phyloP scores from a whole-genome alignment of 176 grass and related monocot genomes.

The Oryza longistaminata region DNA sequence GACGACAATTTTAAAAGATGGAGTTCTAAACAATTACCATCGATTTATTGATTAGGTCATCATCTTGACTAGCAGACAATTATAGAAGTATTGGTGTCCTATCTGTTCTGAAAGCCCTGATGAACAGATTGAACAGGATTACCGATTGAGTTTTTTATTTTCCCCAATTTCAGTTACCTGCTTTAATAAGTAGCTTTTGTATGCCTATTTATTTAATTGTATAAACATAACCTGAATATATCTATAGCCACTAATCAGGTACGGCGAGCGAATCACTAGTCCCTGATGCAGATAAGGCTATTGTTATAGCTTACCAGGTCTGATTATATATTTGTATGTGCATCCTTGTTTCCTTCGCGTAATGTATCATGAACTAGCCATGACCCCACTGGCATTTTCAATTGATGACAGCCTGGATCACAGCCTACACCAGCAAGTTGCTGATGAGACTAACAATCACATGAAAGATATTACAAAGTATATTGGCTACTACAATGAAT shows the following conservation, averaged over 20 bases:
- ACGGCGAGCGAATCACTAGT: slow-evolving; percentile 41
- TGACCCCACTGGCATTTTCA: slow-evolving; percentile 34
- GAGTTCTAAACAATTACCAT: background rate
- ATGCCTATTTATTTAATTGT: slow-evolving; percentile 35
- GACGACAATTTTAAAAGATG: background rate
- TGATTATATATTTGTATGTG: slow-evolving; percentile 14
- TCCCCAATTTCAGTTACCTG: background rate
- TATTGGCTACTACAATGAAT: slow-evolving; percentile 10
- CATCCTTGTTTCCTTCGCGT: background rate
- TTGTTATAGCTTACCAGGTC: slow-evolving; percentile 97
- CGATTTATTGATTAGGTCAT: background rate
- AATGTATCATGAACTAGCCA: background rate
- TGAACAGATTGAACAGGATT: background rate
- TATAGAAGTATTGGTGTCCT: background rate
- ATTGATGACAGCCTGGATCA: slow-evolving; percentile 71
- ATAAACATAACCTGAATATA: slow-evolving; percentile 28
- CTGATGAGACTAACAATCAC: slow-evolving; percentile 59
- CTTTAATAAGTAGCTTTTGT: slow-evolving; percentile 3
- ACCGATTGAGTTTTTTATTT: background rate
- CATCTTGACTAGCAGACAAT: background rate
- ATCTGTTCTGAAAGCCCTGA: background rate
- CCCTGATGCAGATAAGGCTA: slow-evolving; percentile 72
- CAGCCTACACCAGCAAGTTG: slow-evolving; percentile 38
- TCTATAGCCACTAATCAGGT: slow-evolving; percentile 51
- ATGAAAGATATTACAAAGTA: slow-evolving; percentile 98